Percentiles rank a stretch among this genome's conserved stretches.
Conservation (phyloP, 1,284 basidiomycete species). For the Cerrena zonata region DNA sequence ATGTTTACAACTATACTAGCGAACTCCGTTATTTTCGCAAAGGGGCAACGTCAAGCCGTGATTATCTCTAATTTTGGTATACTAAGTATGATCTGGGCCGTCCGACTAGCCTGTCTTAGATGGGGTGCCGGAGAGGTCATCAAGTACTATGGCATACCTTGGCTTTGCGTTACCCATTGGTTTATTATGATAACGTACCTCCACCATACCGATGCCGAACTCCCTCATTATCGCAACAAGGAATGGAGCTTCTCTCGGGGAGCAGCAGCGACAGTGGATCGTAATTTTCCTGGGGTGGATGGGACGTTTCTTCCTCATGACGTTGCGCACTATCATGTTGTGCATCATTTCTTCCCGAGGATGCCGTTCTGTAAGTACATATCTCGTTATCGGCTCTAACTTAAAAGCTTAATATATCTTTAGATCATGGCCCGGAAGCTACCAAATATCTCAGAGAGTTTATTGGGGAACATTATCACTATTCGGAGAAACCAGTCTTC, state of each 20-base stretch:
- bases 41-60: conserved; percentile 44
- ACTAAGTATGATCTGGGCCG: conserved; percentile 36
- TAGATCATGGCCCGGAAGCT: conserved; percentile 45
- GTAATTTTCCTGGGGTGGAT: conserved; percentile 43
- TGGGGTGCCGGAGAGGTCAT: conserved; percentile 36
- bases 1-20: conserved; percentile 29
- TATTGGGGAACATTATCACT: conserved; percentile 48
- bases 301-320: conserved; percentile 34
- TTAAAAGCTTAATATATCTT: not conserved
- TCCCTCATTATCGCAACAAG: conserved; percentile 33
- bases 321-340: conserved; percentile 36
- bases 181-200: conserved; percentile 45
- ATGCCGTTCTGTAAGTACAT: conserved; percentile 21
- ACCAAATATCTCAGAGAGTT: conserved; percentile 46
- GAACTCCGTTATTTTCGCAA: conserved; percentile 49
- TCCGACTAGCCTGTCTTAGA: conserved; percentile 25
- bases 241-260: conserved; percentile 50
- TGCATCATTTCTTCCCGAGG: conserved; percentile 27
- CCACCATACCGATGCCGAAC: conserved; percentile 46
- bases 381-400: not conserved
- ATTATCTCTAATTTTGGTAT: conserved; percentile 51
- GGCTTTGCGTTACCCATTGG: conserved; percentile 48
- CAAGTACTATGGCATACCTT: conserved; percentile 53
- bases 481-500: conserved; percentile 44
- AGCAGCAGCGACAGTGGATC: conserved; percentile 56